Evolutionary conservation across 768 basidiomycete species (phyloP), one percentile per base, ranked within the genome.

Genomic region (Lentinula sp.): DNA sequence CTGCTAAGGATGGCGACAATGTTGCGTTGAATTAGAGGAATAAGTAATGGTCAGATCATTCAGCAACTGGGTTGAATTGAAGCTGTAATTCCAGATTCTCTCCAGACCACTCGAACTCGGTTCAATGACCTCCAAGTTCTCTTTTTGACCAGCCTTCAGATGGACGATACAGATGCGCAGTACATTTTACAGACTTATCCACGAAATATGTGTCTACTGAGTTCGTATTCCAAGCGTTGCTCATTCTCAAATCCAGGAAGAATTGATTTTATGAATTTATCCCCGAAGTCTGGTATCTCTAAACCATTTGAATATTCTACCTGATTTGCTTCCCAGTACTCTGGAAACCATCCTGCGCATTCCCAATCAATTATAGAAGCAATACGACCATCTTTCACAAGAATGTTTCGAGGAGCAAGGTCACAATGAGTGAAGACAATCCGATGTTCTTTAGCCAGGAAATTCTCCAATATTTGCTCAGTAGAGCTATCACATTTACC

Each of bases 331-430:
- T 72, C 71, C 71, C 71, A 73, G 46, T 70, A 69, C 34, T 67
- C 70, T 4, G 71, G 71, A 45, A 62, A 67, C 64, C 65, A 72
- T 32, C 70, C 70, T 6, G 67, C 55, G 13, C 31, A 60, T 58
- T 71, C 71, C 71, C 69, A 74, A 53, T 72, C 73, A 28, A 74
- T 39, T 11, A 74, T 63, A 9, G 64, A 68, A 10, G 62, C 60
- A 39, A 72, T 64, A 4, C 28, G 45, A 9, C 50, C 59, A 28
- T 51, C 51, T 16, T 54, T 32, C 39, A 77, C 66, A n/a, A 77
- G 64, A 50, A 78, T 66, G 62, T 77, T 78, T 5, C 72, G 69
- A 13, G 75, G 74, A 43, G 73, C 71, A 45, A 77, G 50, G 62
- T 78, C 75, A 32, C 73, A 74, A 61, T 78, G 74, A 31, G 70